phyloP scores from a whole-genome alignment of 1,139 yeast genomes.

The Pichia sp. region DNA sequence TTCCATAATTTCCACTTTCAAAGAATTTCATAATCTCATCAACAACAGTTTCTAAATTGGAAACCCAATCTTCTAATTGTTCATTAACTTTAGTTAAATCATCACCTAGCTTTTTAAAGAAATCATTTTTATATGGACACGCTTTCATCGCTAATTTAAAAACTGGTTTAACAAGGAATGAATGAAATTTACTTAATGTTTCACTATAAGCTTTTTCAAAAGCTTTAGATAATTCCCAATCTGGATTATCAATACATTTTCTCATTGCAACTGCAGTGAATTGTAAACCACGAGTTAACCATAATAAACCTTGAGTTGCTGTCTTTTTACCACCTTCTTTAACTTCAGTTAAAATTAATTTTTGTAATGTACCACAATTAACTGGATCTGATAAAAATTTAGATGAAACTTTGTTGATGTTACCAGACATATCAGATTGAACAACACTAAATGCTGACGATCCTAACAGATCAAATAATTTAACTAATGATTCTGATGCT shows the following conservation, averaged over 20 bases:
- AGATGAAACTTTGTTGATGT: conserved; percentile 66
- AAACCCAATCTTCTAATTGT: conserved; percentile 69
- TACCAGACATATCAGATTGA: conserved; percentile 84
- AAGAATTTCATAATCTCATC: conserved; percentile 68
- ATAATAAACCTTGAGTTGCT: conserved; percentile 86
- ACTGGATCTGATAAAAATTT: conserved; percentile 62
- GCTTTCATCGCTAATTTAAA: conserved; percentile 95
- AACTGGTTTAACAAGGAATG: conserved; percentile 74
- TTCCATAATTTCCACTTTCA: conserved; percentile 77
- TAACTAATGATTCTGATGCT: conserved; percentile 79
- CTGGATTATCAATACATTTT: conserved; percentile 59
- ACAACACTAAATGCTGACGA: conserved; percentile 81
- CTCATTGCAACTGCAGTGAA: conserved; percentile 87
- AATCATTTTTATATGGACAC: conserved; percentile 85
- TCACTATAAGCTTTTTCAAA: conserved; percentile 78
- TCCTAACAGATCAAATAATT: conserved; percentile 76
- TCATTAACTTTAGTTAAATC: conserved; percentile 59
- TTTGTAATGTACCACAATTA: conserved; percentile 63
- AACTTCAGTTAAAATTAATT: conserved; percentile 61
- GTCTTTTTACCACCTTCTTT: conserved; percentile 55
- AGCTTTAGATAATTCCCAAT: conserved; percentile 61
- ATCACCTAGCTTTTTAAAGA: conserved; percentile 70
- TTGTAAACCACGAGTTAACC: conserved; percentile 82
- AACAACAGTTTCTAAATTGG: conserved; percentile 70
- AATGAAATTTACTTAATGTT: conserved; percentile 77